These are phyloP conservation scores for Nigrospora osmanthi DNA, from an alignment of 2,329 filamentous ascomycete genomes.

Conservation along the genomic window DNA sequence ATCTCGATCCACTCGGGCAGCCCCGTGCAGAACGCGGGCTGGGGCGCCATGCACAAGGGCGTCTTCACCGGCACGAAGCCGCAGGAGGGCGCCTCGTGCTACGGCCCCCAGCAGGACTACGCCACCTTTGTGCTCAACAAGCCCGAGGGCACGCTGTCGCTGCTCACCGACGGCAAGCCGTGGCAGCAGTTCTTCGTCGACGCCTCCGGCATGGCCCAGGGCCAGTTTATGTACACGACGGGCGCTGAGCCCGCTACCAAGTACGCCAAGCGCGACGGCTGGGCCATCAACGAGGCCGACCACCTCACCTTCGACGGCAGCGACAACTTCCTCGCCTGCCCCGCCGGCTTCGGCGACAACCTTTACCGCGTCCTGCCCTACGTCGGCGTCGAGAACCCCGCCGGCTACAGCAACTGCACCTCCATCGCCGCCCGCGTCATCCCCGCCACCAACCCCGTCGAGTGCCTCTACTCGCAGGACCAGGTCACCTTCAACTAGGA, in stretches of 20 bases:
- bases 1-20: conserved; percentile 41
- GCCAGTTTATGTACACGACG: conserved; percentile 33
- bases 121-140: conserved; percentile 42
- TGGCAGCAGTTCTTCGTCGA: conserved; percentile 46
- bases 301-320: conserved; percentile 38
- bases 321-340: conserved; percentile 36
- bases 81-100: conserved; percentile 41
- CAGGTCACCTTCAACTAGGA: too few relatives aligned
- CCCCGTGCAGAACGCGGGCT: conserved; percentile 34
- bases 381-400: too few relatives aligned
- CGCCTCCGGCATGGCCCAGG: conserved; percentile 49
- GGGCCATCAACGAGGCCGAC: conserved; percentile 27
- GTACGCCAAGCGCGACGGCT: conserved; percentile 39
- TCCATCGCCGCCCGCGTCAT: too few relatives aligned
- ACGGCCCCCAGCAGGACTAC: conserved; percentile 20
- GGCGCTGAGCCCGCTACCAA: conserved; percentile 28
- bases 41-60: conserved; percentile 35
- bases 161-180: conserved; percentile 32
- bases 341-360: conserved; percentile 35
- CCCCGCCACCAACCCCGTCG: too few relatives aligned
- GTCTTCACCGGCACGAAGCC: conserved; percentile 28
- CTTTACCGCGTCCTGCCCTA: conserved; percentile 28
- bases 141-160: conserved; percentile 29
- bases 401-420: too few relatives aligned
- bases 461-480: too few relatives aligned